Evolutionary conservation across 2,329 filamentous ascomycete genomes (phyloP).

Genomic region (Aulographum hederae): DNA sequence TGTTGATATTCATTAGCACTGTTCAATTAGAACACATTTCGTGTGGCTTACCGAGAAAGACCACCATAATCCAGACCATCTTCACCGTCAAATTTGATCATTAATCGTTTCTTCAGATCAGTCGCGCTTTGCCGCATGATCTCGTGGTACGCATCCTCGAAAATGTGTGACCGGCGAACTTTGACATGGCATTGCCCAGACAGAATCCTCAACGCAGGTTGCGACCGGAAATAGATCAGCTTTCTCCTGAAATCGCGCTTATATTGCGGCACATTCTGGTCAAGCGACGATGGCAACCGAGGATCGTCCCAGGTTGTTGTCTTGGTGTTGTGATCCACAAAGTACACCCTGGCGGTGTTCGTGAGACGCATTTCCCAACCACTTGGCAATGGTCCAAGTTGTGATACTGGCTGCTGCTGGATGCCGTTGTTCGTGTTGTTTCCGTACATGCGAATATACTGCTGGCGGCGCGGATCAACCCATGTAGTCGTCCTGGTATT

Average conservation of each 20-base stretch:
- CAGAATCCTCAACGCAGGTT: slow-evolving; percentile 86
- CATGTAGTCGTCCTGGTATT: slow-evolving; percentile 96
- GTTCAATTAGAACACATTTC: not conserved
- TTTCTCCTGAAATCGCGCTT: slow-evolving; percentile 98
- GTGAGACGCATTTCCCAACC: slow-evolving; percentile 99
- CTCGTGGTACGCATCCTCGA: slow-evolving; percentile 96
- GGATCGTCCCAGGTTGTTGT: slow-evolving; percentile 99
- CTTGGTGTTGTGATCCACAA: slow-evolving; percentile 98
- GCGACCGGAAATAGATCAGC: slow-evolving; percentile 97
- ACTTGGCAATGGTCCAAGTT: slow-evolving; percentile 84
- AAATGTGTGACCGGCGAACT: slow-evolving; percentile 88
- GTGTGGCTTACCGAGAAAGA: slow-evolving; percentile 48
- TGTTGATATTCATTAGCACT: slow-evolving; percentile 19
- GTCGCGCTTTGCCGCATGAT: slow-evolving; percentile 92
- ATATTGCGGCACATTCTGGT: slow-evolving; percentile 97
- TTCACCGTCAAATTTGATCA: slow-evolving; percentile 99
- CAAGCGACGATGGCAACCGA: slow-evolving; percentile 79
- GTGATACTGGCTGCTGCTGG: slow-evolving; percentile 93
- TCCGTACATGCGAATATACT: slow-evolving; percentile 97
- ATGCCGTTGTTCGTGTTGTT: slow-evolving; percentile 64
- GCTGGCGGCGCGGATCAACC: slow-evolving; percentile 92
- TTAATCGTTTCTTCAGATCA: slow-evolving; percentile 92
- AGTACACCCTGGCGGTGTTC: slow-evolving; percentile 94
- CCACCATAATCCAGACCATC: slow-evolving; percentile 96
- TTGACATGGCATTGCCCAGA: slow-evolving; percentile 98